Evolutionary conservation across 2,329 filamentous ascomycete species (phyloP).

Genomic region (Penicillium sp.): DNA sequence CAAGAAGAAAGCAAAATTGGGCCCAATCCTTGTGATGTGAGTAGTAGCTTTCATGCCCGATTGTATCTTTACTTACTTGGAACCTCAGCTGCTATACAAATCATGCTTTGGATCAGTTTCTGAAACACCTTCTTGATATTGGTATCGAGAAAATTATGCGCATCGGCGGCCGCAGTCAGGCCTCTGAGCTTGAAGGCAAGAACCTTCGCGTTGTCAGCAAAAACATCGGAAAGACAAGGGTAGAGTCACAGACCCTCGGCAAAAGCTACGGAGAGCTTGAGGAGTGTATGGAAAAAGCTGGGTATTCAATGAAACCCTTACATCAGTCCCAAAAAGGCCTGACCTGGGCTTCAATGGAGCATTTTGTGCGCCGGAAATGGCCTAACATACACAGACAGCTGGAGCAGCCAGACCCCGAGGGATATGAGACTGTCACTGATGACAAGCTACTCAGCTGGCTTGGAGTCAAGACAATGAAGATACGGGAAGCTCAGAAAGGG

Average conservation of each 20-base stretch:
- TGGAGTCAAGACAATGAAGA: neutral
- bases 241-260: constrained; percentile 5
- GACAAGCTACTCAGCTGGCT: constrained; percentile 2
- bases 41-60: neutral
- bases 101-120: constrained; percentile 63
- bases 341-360: neutral
- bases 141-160: constrained; percentile 46
- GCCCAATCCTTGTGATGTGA: constrained; percentile 4
- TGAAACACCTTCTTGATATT: constrained; percentile 61
- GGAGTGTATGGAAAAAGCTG: neutral
- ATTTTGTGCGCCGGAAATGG: neutral
- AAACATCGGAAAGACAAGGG: neutral
- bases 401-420: neutral
- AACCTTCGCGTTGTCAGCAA: constrained; percentile 9
- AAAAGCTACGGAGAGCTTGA: neutral
- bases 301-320: constrained; percentile 2
- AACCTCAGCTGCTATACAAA: constrained; percentile 57
- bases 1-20: neutral
- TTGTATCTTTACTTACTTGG: neutral
- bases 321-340: constrained; percentile 5
- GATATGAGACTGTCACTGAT: neutral
- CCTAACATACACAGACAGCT: constrained; percentile 1
- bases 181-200: constrained; percentile 7
- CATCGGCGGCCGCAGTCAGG: constrained; percentile 7
- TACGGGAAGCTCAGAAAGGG: neutral